Percentiles rank a stretch among this genome's conserved stretches.
Conservation (phyloP, 2,329 filamentous ascomycete genomes). For the Clarireedia hainanense region DNA sequence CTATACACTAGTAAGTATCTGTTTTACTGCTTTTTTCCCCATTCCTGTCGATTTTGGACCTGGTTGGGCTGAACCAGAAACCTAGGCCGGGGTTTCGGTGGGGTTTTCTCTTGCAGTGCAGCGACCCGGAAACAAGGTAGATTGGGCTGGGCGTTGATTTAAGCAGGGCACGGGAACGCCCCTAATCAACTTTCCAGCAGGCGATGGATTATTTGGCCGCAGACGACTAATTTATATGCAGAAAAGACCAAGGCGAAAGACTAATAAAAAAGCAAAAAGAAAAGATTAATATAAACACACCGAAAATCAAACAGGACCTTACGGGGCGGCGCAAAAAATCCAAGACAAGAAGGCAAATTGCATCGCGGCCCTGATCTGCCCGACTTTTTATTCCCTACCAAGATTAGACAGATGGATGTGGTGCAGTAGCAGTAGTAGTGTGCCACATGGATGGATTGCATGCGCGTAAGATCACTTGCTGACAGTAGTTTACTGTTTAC, state of each 20-base stretch:
- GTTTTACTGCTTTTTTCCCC: not conserved
- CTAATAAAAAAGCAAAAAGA: not conserved
- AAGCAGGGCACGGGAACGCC: not conserved
- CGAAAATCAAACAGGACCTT: no score
- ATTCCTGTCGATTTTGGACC: not conserved
- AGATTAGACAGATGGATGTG: not conserved
- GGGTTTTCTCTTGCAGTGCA: slow-evolving; percentile 2
- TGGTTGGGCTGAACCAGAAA: slow-evolving; percentile 8
- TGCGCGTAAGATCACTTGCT: slow-evolving; percentile 11
- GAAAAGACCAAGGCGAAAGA: not conserved
- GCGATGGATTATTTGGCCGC: not conserved
- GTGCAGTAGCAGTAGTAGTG: slow-evolving; percentile 2
- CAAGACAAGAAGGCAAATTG: not conserved
- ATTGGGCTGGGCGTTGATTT: not conserved
- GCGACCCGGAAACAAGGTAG: slow-evolving; percentile 1
- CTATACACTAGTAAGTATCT: not conserved
- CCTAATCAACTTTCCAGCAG: not conserved
- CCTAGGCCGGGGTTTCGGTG: slow-evolving; percentile 4
- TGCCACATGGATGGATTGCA: slow-evolving; percentile 7
- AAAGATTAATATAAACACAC: not conserved
- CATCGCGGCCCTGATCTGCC: slow-evolving; percentile 6
- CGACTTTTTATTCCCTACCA: not conserved
- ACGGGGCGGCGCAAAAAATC: not conserved
- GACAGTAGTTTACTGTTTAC: not conserved
- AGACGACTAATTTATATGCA: not conserved